phyloP scores from a whole-genome alignment of 2,329 filamentous ascomycete genomes.

The Penicillium sp. region DNA sequence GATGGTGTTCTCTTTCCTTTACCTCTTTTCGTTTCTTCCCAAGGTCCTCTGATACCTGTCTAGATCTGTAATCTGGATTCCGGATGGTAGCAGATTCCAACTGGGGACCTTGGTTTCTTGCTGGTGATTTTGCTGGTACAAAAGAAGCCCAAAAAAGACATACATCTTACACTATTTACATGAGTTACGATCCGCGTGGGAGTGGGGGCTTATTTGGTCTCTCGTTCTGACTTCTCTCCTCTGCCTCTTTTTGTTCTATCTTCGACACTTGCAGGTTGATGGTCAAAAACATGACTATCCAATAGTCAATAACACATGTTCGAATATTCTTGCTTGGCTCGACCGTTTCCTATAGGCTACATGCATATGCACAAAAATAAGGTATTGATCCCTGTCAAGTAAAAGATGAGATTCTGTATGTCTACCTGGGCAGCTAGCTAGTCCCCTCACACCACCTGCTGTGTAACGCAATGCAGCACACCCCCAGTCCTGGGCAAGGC shows the following conservation, averaged over 20 bases:
- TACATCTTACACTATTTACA: constrained; percentile 7
- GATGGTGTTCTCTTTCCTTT: neutral
- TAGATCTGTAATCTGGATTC: neutral
- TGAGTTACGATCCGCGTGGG: constrained; percentile 2
- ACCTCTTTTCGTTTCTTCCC: neutral
- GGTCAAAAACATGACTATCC: neutral
- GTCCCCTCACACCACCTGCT: constrained; percentile 20
- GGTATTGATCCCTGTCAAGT: neutral
- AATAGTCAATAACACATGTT: neutral
- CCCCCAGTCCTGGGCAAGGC: constrained; percentile 25
- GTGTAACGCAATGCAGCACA: constrained; percentile 28
- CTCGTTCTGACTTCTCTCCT: neutral
- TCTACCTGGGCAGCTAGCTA: neutral
- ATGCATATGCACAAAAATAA: neutral
- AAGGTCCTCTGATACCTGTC: neutral
- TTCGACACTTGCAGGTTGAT: neutral
- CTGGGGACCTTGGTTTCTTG: neutral
- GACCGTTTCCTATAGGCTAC: neutral
- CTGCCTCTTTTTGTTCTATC: neutral
- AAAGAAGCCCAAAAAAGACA: constrained; percentile 7
- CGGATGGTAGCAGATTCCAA: neutral
- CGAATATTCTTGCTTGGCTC: neutral
- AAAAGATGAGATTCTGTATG: neutral
- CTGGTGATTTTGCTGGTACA: constrained; percentile 3
- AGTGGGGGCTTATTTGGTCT: neutral